Base-by-base conservation (phyloP, 805 yeast genomes). In the Barnettozyma sp. region DNA sequence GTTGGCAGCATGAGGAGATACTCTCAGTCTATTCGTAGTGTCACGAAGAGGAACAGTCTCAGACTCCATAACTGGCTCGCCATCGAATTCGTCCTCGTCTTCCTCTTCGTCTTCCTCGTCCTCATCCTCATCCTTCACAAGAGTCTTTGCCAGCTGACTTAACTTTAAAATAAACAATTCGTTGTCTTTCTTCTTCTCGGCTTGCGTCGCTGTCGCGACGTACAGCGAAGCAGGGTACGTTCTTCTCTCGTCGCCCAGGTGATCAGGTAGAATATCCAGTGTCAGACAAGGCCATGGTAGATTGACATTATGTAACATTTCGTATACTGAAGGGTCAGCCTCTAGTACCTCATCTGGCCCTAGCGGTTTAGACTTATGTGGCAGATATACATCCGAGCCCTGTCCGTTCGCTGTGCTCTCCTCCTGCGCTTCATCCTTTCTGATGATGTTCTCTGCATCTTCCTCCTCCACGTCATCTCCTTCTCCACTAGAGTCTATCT, bases 231-330 rank as follows among this genome's bases (percentile, higher is more conserved):
- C 95, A 4, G 98, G 98, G 53, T 77, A 92, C 29, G 72, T 71
- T 62, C 95, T 75, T 65, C 98, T 80, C 59, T 87, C 97, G 34
- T 73, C 66, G 9, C 98, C 98, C 41, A 84, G 66, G 35, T 68
- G 66, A 56, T 92, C 98, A 6, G 95, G 95, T 35, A 92, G 63
- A 15, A 92, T 65, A 54, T 90, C 97, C 41, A 92, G 68, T 4
- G 97, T 86, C 55, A 92, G 64, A 63, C 97, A 87, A 10, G 98
- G 97, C 97, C 97, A 92, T 50, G 95, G 94, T 60, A 90, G 65
- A 58, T 84, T 84, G 41, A 90, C 85, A 50, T 83, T 84, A 60
- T 92, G 98, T 39, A 92, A 65, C 97, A 92, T 92, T 53, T 90
- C 95, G 58, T 92, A 92, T 3, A 90, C 96, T 7, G 87, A 68